These are phyloP conservation scores for Hibiscus syriacus DNA, from an alignment of 345 rosid species.

Conservation along the genomic window DNA sequence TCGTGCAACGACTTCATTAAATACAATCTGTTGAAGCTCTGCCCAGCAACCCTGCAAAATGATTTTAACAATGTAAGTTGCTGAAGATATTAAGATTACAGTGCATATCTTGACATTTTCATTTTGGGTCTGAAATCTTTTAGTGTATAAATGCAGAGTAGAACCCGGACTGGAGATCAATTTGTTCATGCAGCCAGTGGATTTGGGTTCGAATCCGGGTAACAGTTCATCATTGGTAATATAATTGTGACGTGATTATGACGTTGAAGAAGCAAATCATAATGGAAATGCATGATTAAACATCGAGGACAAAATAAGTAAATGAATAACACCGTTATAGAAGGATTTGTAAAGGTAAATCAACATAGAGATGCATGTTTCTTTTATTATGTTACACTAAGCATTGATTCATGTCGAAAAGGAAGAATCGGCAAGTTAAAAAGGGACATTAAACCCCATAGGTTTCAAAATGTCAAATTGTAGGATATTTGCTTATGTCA, in stretches of 20 bases:
- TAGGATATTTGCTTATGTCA: not conserved
- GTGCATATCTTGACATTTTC: too few relatives aligned
- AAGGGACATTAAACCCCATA: not conserved
- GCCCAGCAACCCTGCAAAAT: conserved; percentile 84
- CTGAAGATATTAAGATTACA: too few relatives aligned
- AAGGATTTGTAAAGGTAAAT: not conserved
- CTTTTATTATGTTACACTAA: not conserved
- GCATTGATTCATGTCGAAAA: not conserved
- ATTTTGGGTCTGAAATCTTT: too few relatives aligned
- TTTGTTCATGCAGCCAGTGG: too few relatives aligned
- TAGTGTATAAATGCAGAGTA: too few relatives aligned
- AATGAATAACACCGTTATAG: not conserved
- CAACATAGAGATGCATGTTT: not conserved
- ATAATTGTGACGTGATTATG: too few relatives aligned
- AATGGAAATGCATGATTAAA: not conserved
- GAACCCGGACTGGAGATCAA: too few relatives aligned
- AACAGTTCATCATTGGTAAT: too few relatives aligned
- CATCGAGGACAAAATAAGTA: too few relatives aligned
- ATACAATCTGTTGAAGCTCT: conserved; percentile 78
- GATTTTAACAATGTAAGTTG: not conserved
- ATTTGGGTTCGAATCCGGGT: too few relatives aligned
- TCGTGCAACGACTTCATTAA: too few relatives aligned
- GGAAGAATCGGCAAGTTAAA: not conserved
- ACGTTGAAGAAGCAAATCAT: not conserved
- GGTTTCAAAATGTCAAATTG: not conserved